phyloP scores from a whole-genome alignment of 176 grass and related monocot genomes.

The Triticum dicoccoides region DNA sequence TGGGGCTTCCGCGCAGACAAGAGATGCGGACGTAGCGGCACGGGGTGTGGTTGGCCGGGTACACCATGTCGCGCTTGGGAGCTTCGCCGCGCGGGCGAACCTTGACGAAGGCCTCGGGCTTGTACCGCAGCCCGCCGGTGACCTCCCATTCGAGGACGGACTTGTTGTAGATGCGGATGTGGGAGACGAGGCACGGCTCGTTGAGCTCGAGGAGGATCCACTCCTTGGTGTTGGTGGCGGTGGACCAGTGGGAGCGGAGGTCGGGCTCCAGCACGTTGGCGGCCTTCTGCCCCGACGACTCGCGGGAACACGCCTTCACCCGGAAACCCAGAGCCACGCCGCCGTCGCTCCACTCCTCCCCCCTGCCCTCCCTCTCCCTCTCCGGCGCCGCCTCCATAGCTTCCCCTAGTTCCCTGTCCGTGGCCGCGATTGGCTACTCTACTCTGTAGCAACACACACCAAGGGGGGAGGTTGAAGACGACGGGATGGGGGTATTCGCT shows the following conservation, averaged over 20 bases:
- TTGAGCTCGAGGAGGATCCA: conserved; percentile 96
- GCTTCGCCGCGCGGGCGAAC: conserved; percentile 72
- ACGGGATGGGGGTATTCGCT: neutral
- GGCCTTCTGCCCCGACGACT: conserved; percentile 86
- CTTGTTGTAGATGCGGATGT: conserved; percentile 93
- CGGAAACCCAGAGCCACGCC: conserved; percentile 55
- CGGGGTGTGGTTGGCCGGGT: conserved; percentile 68
- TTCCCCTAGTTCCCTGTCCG: neutral
- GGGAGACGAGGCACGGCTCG: conserved; percentile 85
- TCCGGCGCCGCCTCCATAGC: conserved; percentile 6
- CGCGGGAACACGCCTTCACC: conserved; percentile 82
- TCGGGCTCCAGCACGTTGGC: conserved; percentile 70
- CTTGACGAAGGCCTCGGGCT: conserved; percentile 91
- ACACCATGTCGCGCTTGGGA: conserved; percentile 89
- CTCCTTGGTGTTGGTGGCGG: conserved; percentile 87
- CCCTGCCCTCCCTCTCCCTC: conserved; percentile 26
- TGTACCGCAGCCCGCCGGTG: conserved; percentile 78
- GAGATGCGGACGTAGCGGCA: conserved; percentile 92
- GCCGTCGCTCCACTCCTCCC: conserved; percentile 62
- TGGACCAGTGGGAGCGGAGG: conserved; percentile 93
- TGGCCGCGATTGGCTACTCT: conserved; percentile 4
- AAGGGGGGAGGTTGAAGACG: conserved; percentile 14
- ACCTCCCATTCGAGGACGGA: conserved; percentile 97
- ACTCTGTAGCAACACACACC: neutral
- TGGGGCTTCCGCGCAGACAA: conserved; percentile 84